These are phyloP conservation scores for Gossypium anomalum DNA, from an alignment of 345 rosid species.

Conservation along the genomic window DNA sequence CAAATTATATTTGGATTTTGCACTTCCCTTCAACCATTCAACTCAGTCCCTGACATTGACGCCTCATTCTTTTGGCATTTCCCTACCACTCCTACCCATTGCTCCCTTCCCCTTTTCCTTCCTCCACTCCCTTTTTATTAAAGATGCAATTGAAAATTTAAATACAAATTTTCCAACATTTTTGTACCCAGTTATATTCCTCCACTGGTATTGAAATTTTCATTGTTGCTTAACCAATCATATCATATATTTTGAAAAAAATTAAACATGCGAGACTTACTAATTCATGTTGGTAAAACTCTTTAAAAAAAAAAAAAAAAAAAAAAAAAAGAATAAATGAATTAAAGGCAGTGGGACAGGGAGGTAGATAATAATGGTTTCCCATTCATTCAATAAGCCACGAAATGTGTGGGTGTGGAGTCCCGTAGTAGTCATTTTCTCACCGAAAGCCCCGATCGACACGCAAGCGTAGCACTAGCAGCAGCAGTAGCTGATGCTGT, in stretches of 20 bases:
- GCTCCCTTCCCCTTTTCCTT: not conserved
- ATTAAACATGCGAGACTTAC: too few relatives aligned
- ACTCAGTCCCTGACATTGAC: not conserved
- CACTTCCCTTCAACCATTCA: not conserved
- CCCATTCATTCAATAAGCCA: not conserved
- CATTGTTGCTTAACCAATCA: too few relatives aligned
- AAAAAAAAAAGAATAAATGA: not conserved
- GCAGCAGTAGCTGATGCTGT: not conserved
- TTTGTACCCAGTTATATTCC: too few relatives aligned
- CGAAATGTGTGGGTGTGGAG: not conserved
- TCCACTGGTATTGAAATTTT: too few relatives aligned
- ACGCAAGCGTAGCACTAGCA: conserved; percentile 28
- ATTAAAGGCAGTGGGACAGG: not conserved
- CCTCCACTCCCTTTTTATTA: not conserved
- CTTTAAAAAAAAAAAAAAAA: too few relatives aligned
- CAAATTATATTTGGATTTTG: not conserved
- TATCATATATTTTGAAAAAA: too few relatives aligned
- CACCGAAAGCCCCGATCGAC: conserved; percentile 27
- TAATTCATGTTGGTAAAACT: too few relatives aligned
- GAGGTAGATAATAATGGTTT: not conserved
- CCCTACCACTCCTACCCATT: not conserved
- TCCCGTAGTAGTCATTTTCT: not conserved
- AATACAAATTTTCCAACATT: too few relatives aligned
- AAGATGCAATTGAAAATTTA: too few relatives aligned
- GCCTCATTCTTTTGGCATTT: not conserved